Evolutionary conservation across 1,139 yeast species (phyloP), one percentile per base, ranked within the genome.

Genomic region (Kluyveromyces sp.): DNA sequence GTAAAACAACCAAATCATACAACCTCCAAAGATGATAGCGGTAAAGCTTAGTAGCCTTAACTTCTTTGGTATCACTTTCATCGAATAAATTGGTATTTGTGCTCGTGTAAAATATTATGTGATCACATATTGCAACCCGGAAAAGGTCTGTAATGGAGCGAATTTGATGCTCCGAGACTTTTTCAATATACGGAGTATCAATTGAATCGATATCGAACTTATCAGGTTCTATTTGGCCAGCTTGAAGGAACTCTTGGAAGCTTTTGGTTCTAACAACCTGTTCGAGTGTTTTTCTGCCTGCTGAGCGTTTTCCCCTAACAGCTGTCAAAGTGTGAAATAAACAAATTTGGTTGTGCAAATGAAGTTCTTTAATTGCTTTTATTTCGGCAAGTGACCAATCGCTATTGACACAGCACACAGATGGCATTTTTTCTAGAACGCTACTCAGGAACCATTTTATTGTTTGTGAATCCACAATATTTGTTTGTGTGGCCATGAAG

Each of bases 361-460:
- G 11, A 12, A 32, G 15, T 7, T 8, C 6, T 4, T 15, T 32
- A 6, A 32, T 32, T 12, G 19, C 34, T 16, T 32, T 32, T 13
- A 32, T 32, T 15, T 32, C 34, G 6, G 34, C 34, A 16, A 32
- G 17, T 12, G 34, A 32, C 34, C 34, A 32, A 15, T 32, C 34
- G 17, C 34, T 32, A 15, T 32, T 32, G 12, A 32, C 17, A 32
- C 34, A 32, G 11, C 15, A 4, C 12, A 32, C 34, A 11, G 7
- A 16, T 4, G 34, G 34, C 4, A 32, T 12, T 13, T 12, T 6
- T 32, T 32, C 7, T 32, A 32, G 17, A 32, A 32, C 12, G 12
- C 19, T 13, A 16, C 19, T 15, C 19, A 32, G 15, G 12, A 32
- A 32, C 34, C 34, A 32, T 13, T 8, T 7, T 4, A 32, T 6